Percentiles rank a stretch among this genome's conserved stretches.
Conservation (phyloP, 768 basidiomycete genomes). For the Sarcodon aspratus region DNA sequence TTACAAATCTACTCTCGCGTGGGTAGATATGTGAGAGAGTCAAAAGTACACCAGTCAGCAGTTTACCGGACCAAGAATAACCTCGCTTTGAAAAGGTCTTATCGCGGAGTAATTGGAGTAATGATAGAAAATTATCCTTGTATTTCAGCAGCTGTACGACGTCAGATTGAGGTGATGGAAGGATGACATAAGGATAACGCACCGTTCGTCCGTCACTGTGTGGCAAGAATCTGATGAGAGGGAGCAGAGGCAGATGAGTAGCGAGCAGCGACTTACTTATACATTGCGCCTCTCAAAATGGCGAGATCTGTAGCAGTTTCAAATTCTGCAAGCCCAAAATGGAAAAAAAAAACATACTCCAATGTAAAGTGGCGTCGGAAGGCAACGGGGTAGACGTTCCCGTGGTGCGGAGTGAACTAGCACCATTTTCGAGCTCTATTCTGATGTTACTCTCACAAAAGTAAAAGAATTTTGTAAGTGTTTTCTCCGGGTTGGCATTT, state of each 20-base stretch:
- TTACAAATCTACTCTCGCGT: constrained; percentile 71
- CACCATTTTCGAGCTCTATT: constrained; percentile 75
- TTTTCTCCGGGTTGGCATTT: constrained; percentile 68
- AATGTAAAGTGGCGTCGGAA: constrained; percentile 79
- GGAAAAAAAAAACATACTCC: constrained; percentile 41
- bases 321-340: neutral
- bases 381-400: constrained; percentile 54
- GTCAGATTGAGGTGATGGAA: neutral
- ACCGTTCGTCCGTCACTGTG: constrained; percentile 46
- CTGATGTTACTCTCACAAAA: constrained; percentile 62
- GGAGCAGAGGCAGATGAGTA: neutral
- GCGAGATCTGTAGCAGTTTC: constrained; percentile 44
- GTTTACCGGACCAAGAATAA: constrained; percentile 70
- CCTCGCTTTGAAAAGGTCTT: constrained; percentile 74
- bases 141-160: constrained; percentile 48
- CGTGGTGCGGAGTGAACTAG: constrained; percentile 63
- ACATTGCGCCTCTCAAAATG: constrained; percentile 69
- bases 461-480: constrained; percentile 67
- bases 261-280: constrained; percentile 43
- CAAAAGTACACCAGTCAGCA: constrained; percentile 59
- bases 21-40: constrained; percentile 77
- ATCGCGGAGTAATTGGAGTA: constrained; percentile 53
- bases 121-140: constrained; percentile 44
- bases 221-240: neutral
- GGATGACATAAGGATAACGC: constrained; percentile 10